These are phyloP conservation scores for Phytophthora gonapodyides DNA, from an alignment of 352 stramenopile species.

Conservation along the genomic window DNA sequence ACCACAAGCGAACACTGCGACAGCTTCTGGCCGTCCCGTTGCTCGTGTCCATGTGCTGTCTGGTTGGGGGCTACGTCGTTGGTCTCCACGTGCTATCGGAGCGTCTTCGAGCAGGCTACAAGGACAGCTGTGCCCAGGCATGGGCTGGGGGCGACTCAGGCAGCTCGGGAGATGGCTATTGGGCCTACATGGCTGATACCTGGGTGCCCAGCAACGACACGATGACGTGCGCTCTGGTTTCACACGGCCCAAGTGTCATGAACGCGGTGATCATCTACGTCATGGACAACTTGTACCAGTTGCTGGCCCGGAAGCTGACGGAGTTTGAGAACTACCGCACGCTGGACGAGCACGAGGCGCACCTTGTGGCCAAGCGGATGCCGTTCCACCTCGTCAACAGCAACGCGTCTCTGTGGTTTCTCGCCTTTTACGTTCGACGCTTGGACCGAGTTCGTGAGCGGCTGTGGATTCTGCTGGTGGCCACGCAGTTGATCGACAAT, in stretches of 20 bases:
- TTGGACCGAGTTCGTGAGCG: conserved; percentile 63
- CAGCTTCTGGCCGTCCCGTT: conserved; percentile 59
- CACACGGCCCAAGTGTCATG: conserved; percentile 62
- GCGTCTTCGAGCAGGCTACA: conserved; percentile 44
- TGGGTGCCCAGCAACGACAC: conserved; percentile 55
- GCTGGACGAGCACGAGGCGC: conserved; percentile 61
- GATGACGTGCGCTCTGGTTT: conserved; percentile 43
- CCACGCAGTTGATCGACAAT: conserved; percentile 69
- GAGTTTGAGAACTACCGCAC: conserved; percentile 80
- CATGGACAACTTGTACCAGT: conserved; percentile 71
- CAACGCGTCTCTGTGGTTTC: conserved; percentile 73
- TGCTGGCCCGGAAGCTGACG: conserved; percentile 64
- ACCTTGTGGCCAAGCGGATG: conserved; percentile 77
- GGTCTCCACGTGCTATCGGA: conserved; percentile 64
- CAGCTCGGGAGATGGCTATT: conserved; percentile 31
- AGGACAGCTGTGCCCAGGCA: conserved; percentile 30
- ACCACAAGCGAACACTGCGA: conserved; percentile 56
- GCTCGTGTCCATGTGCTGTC: conserved; percentile 60
- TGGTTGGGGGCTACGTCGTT: conserved; percentile 61
- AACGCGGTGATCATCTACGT: conserved; percentile 69
- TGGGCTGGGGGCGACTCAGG: conserved; percentile 7
- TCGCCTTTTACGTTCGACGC: conserved; percentile 64
- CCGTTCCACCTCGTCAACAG: conserved; percentile 80
- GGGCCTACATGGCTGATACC: conserved; percentile 49
- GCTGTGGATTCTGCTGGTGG: conserved; percentile 72